A percentile compares a stretch with the other conserved stretches of the same genome.
Conservation (phyloP, 306 rosid genomes). For the Alnus rubra region DNA sequence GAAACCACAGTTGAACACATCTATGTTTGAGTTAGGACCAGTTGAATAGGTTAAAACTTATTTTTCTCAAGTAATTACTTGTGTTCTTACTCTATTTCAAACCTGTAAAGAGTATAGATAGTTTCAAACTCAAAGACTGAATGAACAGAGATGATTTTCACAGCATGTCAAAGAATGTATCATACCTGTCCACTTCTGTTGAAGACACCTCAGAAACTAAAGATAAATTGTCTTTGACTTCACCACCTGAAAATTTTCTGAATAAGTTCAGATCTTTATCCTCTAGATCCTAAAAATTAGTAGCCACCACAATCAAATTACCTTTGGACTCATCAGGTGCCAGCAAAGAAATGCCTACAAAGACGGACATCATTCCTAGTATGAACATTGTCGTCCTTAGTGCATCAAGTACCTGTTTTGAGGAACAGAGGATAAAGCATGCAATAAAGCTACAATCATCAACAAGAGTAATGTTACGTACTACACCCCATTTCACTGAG, state of each 20-base stretch:
- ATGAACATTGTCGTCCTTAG: conserved; percentile 93
- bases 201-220: conserved; percentile 58
- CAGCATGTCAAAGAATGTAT: not conserved
- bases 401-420: conserved; percentile 81
- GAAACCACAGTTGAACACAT: not conserved
- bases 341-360: conserved; percentile 86
- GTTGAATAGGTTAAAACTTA: not conserved
- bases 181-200: conserved; percentile 70
- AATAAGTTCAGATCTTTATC: conserved; percentile 29
- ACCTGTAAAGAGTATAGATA: not conserved
- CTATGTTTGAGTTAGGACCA: not conserved
- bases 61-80: not conserved
- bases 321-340: conserved; percentile 98
- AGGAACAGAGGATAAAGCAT: conserved; percentile 23
- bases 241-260: conserved; percentile 57
- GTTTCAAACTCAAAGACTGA: not conserved
- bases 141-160: not conserved
- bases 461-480: too few species aligned
- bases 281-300: conserved; percentile 17
- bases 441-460: not conserved
- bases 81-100: not conserved
- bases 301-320: conserved; percentile 30
- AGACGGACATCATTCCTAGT: conserved; percentile 86
- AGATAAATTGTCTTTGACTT: conserved; percentile 60
- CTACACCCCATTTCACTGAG: too few species aligned